Conservation (phyloP, 2,329 filamentous ascomycete species). For the Scleromitrula shiraiana region DNA sequence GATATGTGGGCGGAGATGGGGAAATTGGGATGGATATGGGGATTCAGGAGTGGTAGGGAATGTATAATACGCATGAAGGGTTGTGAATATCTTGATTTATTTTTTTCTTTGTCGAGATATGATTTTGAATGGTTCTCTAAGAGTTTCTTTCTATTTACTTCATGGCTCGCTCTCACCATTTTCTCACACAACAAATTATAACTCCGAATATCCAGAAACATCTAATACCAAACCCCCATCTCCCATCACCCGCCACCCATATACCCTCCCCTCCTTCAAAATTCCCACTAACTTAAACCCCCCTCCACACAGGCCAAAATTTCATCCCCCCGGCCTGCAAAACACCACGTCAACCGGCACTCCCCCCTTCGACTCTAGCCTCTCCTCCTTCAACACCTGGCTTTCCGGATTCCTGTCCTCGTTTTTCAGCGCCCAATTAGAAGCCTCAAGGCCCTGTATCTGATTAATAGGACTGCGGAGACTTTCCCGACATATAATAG, state of each 20-base stretch:
- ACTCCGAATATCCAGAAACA: too few relatives aligned
- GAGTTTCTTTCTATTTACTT: neutral
- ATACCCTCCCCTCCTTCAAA: neutral
- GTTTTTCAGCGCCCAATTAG: conserved; percentile 35
- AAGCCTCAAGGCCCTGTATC: conserved; percentile 39
- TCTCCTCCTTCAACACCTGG: conserved; percentile 44
- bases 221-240: neutral
- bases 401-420: conserved; percentile 45
- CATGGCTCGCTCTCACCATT: too few relatives aligned
- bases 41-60: conserved; percentile 40
- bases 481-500: conserved; percentile 40
- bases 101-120: neutral
- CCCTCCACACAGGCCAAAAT: conserved; percentile 43
- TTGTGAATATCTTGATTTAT: too few relatives aligned
- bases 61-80: conserved; percentile 54
- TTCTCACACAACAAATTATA: too few relatives aligned
- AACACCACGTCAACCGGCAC: conserved; percentile 27
- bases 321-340: conserved; percentile 46
- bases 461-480: conserved; percentile 36
- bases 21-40: conserved; percentile 41
- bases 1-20: conserved; percentile 15
- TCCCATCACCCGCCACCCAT: too few relatives aligned
- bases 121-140: neutral
- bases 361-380: conserved; percentile 42
- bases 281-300: neutral